Evolutionary conservation across 257 asterid genomes (phyloP).

Genomic region (Catharanthus roseus): DNA sequence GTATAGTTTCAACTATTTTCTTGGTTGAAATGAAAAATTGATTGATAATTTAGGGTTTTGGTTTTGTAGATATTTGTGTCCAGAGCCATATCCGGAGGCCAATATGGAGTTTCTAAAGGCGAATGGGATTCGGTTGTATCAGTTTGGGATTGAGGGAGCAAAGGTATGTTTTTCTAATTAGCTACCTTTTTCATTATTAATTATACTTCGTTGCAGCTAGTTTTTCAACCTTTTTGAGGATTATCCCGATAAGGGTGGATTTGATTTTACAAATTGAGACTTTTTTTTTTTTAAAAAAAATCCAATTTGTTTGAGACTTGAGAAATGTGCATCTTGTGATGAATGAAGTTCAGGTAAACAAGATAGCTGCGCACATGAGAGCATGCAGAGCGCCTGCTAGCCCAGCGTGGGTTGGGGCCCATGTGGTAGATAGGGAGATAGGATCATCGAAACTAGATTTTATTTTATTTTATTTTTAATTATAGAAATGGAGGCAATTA

Average conservation of each 20-base stretch:
- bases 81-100: slow-evolving; percentile 71
- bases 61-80: slow-evolving; percentile 56
- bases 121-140: slow-evolving; percentile 60
- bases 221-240: background rate
- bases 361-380: background rate
- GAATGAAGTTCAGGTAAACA: background rate
- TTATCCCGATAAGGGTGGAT: background rate
- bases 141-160: slow-evolving; percentile 73
- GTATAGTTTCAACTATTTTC: no score
- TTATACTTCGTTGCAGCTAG: background rate
- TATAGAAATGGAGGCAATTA: background rate
- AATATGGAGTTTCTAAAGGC: slow-evolving; percentile 62
- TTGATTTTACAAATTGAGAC: background rate
- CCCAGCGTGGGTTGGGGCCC: background rate
- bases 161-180: slow-evolving; percentile 40
- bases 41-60: slow-evolving; percentile 1
- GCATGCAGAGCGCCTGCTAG: background rate
- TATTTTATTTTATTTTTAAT: no score
- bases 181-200: background rate
- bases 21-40: background rate
- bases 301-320: background rate
- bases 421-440: background rate
- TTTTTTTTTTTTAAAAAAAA: background rate
- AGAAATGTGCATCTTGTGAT: background rate
- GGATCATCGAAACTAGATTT: background rate